Conservation (phyloP, 805 yeast species). For the Myxozyma mucilagina region DNA sequence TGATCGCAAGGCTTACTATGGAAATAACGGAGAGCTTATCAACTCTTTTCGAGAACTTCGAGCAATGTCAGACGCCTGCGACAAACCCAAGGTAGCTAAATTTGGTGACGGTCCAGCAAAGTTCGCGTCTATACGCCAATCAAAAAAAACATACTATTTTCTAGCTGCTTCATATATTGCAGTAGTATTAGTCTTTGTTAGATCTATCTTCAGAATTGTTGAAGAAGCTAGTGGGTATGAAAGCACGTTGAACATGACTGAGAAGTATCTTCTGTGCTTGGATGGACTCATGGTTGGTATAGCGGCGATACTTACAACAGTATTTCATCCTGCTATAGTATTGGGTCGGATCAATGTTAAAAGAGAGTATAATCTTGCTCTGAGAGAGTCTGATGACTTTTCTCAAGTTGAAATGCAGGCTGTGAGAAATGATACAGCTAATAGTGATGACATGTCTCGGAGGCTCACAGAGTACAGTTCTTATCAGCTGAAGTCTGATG, state of each 20-base stretch:
- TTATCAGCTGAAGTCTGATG: too few relatives aligned
- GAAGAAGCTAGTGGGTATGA: slow-evolving; percentile 67
- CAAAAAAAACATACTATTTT: not conserved
- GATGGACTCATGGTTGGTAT: slow-evolving; percentile 58
- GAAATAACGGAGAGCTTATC: not conserved
- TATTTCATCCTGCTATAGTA: slow-evolving; percentile 22
- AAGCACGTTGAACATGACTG: slow-evolving; percentile 59
- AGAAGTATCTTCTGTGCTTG: slow-evolving; percentile 53
- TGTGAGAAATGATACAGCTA: too few relatives aligned
- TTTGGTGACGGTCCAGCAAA: slow-evolving; percentile 9
- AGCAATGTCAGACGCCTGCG: too few relatives aligned
- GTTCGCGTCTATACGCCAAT: slow-evolving; percentile 10
- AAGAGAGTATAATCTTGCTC: not conserved
- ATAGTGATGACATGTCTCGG: too few relatives aligned
- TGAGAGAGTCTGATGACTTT: not conserved
- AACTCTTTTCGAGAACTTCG: not conserved
- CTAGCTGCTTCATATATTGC: slow-evolving; percentile 1
- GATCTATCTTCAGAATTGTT: slow-evolving; percentile 68
- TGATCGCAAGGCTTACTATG: not conserved
- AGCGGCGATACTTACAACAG: slow-evolving; percentile 35
- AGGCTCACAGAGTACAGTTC: too few relatives aligned
- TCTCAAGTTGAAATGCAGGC: too few relatives aligned
- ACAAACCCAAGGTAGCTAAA: too few relatives aligned
- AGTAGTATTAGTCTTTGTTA: slow-evolving; percentile 51
- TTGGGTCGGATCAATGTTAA: slow-evolving; percentile 14